phyloP scores from a whole-genome alignment of 805 yeast genomes.

The Teunomyces aglyptinius region DNA sequence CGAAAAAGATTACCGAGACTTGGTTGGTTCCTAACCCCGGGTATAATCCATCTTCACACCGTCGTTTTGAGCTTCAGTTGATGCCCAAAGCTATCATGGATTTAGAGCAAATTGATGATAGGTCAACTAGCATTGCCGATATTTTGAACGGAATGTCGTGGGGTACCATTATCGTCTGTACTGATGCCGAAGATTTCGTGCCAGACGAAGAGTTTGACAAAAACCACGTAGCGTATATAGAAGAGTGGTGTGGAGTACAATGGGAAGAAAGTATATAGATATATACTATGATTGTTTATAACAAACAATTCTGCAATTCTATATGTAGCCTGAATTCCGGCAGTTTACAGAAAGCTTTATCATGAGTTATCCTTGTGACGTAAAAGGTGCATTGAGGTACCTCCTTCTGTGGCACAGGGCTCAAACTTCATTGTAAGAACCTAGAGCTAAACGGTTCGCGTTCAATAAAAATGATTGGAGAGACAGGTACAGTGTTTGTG shows the following conservation, averaged over 20 bases:
- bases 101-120: constrained; percentile 52
- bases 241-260: constrained; percentile 81
- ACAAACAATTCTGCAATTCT: neutral
- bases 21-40: constrained; percentile 55
- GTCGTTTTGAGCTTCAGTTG: constrained; percentile 81
- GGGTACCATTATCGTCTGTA: constrained; percentile 88
- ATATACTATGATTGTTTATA: neutral
- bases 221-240: constrained; percentile 72
- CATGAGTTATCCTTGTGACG: neutral
- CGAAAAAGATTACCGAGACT: constrained; percentile 38
- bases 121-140: constrained; percentile 21
- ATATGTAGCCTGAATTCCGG: too few species aligned
- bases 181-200: constrained; percentile 64
- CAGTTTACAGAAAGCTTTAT: neutral
- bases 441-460: neutral
- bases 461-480: neutral
- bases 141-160: constrained; percentile 88
- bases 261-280: constrained; percentile 59
- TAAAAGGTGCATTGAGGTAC: neutral
- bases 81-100: constrained; percentile 93
- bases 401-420: neutral
- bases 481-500: too few species aligned
- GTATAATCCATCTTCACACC: constrained; percentile 54
- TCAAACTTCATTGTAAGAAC: neutral
- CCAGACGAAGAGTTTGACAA: constrained; percentile 51